Evolutionary conservation across 2,329 filamentous ascomycete genomes (phyloP).

Genomic region (Sporothrix mexicana): DNA sequence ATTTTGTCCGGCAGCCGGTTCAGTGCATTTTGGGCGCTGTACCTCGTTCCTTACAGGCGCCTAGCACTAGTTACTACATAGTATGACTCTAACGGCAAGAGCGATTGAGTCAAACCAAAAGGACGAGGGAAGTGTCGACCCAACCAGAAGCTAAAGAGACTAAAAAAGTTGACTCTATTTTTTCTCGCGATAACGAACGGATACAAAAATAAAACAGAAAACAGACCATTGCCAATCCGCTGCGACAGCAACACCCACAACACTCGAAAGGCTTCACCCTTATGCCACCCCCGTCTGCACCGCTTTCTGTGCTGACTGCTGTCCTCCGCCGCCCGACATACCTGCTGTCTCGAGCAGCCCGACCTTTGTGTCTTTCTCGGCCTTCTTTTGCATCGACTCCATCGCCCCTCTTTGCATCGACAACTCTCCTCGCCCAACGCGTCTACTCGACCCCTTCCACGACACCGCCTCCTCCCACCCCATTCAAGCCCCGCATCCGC

Average conservation of each 20-base stretch:
- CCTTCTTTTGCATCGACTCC: not conserved
- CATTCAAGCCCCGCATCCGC: conserved; percentile 6
- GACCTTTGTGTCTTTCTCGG: not conserved
- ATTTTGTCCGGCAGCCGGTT: conserved; percentile 31
- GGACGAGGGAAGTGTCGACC: conserved; percentile 6
- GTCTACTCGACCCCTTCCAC: conserved; percentile 5
- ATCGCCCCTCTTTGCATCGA: not conserved
- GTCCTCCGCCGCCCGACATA: conserved; percentile 16
- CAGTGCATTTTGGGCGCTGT: not conserved
- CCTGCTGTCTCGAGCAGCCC: conserved; percentile 18
- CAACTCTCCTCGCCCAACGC: not conserved
- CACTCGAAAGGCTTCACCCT: not conserved
- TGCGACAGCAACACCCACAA: not conserved
- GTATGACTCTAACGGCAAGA: conserved; percentile 15
- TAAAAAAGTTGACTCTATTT: conserved; percentile 25
- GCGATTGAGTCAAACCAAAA: conserved; percentile 13
- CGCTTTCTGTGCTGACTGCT: conserved; percentile 26
- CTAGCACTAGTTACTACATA: not conserved
- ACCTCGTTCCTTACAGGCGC: not conserved
- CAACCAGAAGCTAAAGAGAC: conserved; percentile 9
- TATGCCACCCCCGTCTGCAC: conserved; percentile 30
- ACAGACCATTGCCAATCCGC: not conserved
- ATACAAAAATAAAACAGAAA: not conserved
- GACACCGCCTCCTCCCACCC: not conserved
- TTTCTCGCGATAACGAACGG: conserved; percentile 30